Evolutionary conservation across 352 stramenopile genomes (phyloP), one percentile per base, ranked within the genome.

Genomic region (Phytopythium delawarense): DNA sequence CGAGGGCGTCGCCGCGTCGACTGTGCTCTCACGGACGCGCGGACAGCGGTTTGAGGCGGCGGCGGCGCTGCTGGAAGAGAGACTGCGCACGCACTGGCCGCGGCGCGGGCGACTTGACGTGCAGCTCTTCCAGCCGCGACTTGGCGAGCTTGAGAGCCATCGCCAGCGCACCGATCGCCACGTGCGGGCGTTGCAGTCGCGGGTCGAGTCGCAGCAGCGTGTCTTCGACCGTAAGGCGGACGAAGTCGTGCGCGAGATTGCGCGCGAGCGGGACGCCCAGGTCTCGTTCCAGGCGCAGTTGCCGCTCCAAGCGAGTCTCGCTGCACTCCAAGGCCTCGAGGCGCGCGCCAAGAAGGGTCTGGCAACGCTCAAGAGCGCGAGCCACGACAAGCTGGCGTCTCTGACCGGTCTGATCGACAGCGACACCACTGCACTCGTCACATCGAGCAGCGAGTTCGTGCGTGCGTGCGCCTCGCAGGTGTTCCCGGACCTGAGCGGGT

Each of bases 61-160:
- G 7, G 71, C 74, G 7, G 57, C 77, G 25, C 48, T 89, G 9
- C 75, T 97, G 0, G 89, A 97, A 60, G 90, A 97, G 66, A 72
- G 79, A 28, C 66, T 97, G 25, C 78, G 91, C 5, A 81, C 88
- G 74, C 91, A 97, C 65, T 97, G 91, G 89, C 91, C 91, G 4
- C 79, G 87, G 15, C 91, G 79, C 59, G 87, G 88, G 6, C 74
- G 85, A 25, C 67, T 91, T 23, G 86, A 96, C 55, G 89, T 97
- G 28, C 87, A 96, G 53, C 87, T 87, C 46, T 88, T 87, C 56
- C 81, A 97, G 52, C 89, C 91, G 32, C 84, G 91, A 23, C 81
- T 95, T 53, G 72, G 85, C 4, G 91, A 97, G 44, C 71, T 97
- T 25, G 58, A 90, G 39, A 85, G 61, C 34, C 91, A 97, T 60